A percentile compares a stretch with the other conserved stretches of the same genome.
These are phyloP conservation scores for Xylariales sp. DNA, from an alignment of 2,329 filamentous ascomycete species.

Conservation along the genomic window DNA sequence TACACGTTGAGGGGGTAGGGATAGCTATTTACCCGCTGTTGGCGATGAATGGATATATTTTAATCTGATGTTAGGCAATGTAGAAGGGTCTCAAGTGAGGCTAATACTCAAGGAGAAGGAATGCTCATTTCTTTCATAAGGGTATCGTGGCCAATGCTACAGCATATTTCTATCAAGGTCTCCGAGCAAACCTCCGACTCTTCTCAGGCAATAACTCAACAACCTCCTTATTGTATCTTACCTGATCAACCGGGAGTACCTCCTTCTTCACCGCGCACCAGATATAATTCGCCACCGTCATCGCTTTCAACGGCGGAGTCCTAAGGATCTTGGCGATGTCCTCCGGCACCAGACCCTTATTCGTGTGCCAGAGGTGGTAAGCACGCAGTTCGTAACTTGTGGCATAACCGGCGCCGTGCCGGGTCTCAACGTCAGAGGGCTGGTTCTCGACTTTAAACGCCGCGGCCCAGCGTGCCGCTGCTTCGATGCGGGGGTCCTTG, in stretches of 20 bases:
- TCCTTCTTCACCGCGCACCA: slow-evolving; percentile 49
- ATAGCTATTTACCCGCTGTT: too few relatives aligned
- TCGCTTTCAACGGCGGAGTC: slow-evolving; percentile 51
- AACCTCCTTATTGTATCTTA: slow-evolving; percentile 41
- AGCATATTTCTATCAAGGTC: too few relatives aligned
- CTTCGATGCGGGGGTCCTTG: slow-evolving; percentile 37
- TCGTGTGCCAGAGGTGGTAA: slow-evolving; percentile 60
- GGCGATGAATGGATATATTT: too few relatives aligned
- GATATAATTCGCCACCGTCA: slow-evolving; percentile 56
- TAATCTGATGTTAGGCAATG: too few relatives aligned
- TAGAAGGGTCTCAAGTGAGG: too few relatives aligned
- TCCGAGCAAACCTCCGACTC: too few relatives aligned
- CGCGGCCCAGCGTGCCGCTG: slow-evolving; percentile 35
- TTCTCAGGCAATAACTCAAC: slow-evolving; percentile 28
- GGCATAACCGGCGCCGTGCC: slow-evolving; percentile 2
- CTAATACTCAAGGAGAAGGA: too few relatives aligned
- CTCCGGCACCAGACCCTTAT: slow-evolving; percentile 42
- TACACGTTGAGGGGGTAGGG: too few relatives aligned
- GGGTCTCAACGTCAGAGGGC: background rate
- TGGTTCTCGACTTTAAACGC: slow-evolving; percentile 31
- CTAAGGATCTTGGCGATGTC: slow-evolving; percentile 53
- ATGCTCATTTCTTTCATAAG: too few relatives aligned
- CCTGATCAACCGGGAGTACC: slow-evolving; percentile 42
- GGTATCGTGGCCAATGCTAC: too few relatives aligned
- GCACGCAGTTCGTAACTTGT: slow-evolving; percentile 40